Evolutionary conservation across 2,329 filamentous ascomycete species (phyloP).

Genomic region (Claviceps spartinae): DNA sequence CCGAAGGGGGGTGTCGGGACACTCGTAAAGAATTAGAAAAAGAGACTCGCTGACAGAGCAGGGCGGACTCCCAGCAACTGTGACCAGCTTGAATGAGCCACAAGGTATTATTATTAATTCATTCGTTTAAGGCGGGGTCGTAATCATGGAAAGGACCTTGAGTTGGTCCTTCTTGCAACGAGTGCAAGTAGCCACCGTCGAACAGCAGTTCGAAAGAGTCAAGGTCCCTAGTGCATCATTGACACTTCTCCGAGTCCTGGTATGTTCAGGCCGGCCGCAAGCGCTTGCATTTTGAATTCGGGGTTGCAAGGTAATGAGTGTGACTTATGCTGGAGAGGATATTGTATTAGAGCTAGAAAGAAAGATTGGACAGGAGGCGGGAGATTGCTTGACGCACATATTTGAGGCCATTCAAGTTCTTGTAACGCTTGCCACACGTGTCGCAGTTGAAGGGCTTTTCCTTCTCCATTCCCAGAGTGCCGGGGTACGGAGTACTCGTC

Average conservation of each 20-base stretch:
- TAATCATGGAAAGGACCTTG: neutral
- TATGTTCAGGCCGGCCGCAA: conserved; percentile 30
- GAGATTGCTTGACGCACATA: conserved; percentile 48
- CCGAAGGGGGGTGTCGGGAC: neutral
- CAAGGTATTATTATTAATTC: neutral
- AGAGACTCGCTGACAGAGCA: neutral
- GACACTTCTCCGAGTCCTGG: conserved; percentile 33
- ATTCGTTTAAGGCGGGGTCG: neutral
- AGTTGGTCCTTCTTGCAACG: neutral
- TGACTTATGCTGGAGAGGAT: conserved; percentile 46
- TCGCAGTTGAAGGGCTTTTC: conserved; percentile 98
- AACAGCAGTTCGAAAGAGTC: neutral
- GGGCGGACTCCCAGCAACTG: too few species aligned
- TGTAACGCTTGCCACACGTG: conserved; percentile 94
- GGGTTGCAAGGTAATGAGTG: conserved; percentile 86
- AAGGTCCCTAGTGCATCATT: conserved; percentile 19
- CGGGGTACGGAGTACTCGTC: conserved; percentile 85
- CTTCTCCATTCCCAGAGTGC: conserved; percentile 98
- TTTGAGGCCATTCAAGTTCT: conserved; percentile 97
- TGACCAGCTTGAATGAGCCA: neutral
- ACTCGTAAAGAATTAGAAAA: neutral
- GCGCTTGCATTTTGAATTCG: conserved; percentile 43
- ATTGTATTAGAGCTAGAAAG: conserved; percentile 17
- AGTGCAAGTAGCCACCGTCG: neutral
- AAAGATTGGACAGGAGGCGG: neutral